Evolutionary conservation across 225 moss, liverwort and hornwort species (phyloP).

Genomic region (Ulota crispa): DNA sequence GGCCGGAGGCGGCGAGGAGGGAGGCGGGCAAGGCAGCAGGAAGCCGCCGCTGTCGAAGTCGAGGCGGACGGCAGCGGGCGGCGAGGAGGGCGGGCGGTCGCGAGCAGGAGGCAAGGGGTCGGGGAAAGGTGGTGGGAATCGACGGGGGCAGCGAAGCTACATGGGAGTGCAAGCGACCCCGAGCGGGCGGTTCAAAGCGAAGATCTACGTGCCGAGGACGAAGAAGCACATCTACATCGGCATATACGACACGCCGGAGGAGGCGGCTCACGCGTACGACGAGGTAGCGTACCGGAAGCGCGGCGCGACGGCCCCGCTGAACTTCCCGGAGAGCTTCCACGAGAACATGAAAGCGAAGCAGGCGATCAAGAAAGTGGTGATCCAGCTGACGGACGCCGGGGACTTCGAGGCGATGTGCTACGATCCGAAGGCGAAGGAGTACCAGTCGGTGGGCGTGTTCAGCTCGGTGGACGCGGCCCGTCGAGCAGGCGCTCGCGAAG

Average conservation of each 20-base stretch:
- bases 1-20: conserved; percentile 11
- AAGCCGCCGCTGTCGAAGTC: conserved; percentile 31
- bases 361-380: conserved; percentile 57
- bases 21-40: conserved; percentile 32
- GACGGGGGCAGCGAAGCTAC: conserved; percentile 65
- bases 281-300: conserved; percentile 93
- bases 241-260: conserved; percentile 90
- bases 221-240: conserved; percentile 97
- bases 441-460: conserved; percentile 68
- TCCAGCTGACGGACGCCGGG: conserved; percentile 68
- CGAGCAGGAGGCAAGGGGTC: conserved; percentile 20
- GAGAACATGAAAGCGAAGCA: conserved; percentile 51
- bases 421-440: conserved; percentile 57
- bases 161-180: conserved; percentile 96
- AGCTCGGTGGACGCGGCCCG: conserved; percentile 60
- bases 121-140: conserved; percentile 43
- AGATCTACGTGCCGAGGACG: conserved; percentile 91
- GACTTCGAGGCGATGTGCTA: conserved; percentile 74
- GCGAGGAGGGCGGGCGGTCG: conserved; percentile 28
- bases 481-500: conserved; percentile 49
- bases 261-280: conserved; percentile 93
- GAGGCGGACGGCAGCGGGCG: conserved; percentile 10
- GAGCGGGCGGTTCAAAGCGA: conserved; percentile 90
- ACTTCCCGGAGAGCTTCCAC: conserved; percentile 87
- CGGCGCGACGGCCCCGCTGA: conserved; percentile 79